Conservation (phyloP, 345 rosid species). For the Eucalyptus pauciflora region DNA sequence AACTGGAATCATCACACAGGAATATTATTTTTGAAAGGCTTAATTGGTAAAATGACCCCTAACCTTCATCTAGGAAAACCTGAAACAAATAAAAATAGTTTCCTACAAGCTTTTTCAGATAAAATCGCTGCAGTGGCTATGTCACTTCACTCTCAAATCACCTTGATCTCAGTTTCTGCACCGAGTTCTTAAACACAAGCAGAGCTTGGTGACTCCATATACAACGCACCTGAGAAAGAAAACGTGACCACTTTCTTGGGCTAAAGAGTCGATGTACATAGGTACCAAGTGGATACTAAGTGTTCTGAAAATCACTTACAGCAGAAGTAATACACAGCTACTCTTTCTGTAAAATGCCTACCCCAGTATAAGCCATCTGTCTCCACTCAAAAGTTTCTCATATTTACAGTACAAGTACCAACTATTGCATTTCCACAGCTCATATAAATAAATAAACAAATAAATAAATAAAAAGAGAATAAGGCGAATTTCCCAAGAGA, state of each 20-base stretch:
- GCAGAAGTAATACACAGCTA: neutral
- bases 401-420: neutral
- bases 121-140: neutral
- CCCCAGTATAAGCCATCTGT: neutral
- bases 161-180: neutral
- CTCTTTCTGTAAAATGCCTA: neutral
- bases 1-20: neutral
- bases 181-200: neutral
- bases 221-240: neutral
- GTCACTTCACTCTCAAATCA: neutral
- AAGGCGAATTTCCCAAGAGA: neutral
- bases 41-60: neutral
- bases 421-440: neutral
- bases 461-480: neutral
- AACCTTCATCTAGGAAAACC: neutral
- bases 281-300: neutral
- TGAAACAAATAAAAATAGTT: neutral
- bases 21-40: neutral
- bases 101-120: neutral
- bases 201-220: neutral
- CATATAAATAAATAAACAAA: neutral
- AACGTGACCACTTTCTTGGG: neutral
- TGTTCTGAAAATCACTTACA: neutral
- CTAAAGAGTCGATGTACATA: neutral
- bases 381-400: neutral